phyloP scores from a whole-genome alignment of 345 rosid species.

The Arabidopsis suecica region DNA sequence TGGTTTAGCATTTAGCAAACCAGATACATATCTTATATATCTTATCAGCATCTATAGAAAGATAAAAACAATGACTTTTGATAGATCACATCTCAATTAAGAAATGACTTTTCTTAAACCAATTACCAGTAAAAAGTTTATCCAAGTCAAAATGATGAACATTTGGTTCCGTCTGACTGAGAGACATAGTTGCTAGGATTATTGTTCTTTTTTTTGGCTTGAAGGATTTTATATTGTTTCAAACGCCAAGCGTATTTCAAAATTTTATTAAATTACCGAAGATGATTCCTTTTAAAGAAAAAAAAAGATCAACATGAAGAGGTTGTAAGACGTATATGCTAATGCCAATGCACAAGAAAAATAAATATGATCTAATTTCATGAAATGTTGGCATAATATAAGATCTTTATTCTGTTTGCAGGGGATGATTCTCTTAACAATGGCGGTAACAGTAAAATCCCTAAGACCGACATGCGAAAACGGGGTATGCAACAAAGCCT shows the following conservation, averaged over 20 bases:
- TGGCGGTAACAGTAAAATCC: constrained; percentile 70
- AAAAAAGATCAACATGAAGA: neutral
- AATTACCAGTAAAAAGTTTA: constrained; percentile 14
- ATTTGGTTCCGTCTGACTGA: neutral
- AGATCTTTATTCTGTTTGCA: constrained; percentile 37
- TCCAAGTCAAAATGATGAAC: constrained; percentile 1
- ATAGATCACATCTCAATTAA: constrained; percentile 6
- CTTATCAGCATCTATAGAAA: constrained; percentile 15
- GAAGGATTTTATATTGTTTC: neutral
- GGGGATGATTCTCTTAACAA: constrained; percentile 89
- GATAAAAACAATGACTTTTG: neutral
- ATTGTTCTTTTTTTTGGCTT: neutral
- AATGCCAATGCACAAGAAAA: neutral
- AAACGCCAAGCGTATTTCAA: neutral
- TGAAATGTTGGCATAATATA: neutral
- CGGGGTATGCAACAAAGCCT: constrained; percentile 79
- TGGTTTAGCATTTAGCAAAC: constrained; percentile 29
- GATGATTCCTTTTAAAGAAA: neutral
- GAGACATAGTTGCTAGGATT: neutral
- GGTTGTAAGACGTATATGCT: neutral
- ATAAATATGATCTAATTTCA: neutral
- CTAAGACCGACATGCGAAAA: constrained; percentile 66
- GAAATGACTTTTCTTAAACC: constrained; percentile 20
- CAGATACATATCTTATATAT: neutral
- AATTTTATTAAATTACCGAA: neutral